phyloP scores from a whole-genome alignment of 257 asterid species.

The Rubia yunnanensis region DNA sequence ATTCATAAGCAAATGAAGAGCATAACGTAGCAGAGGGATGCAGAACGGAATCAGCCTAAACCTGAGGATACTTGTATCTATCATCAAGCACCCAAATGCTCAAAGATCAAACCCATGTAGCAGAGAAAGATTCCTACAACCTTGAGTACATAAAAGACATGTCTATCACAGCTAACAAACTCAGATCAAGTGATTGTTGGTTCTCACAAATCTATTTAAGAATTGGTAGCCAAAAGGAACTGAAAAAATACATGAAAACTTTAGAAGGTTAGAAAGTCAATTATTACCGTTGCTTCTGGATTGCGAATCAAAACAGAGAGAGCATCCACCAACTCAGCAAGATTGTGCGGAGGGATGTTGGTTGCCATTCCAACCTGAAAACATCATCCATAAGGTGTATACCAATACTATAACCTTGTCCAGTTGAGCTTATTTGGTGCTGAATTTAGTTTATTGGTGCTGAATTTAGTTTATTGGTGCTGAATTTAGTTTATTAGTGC shows the following conservation, averaged over 20 bases:
- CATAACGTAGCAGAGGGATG: neutral
- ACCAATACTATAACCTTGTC: neutral
- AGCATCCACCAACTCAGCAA: slow-evolving; percentile 96
- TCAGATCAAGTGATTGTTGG: neutral
- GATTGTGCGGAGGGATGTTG: slow-evolving; percentile 97
- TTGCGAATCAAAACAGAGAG: slow-evolving; percentile 77
- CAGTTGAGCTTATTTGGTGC: too few relatives aligned
- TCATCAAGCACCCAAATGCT: neutral
- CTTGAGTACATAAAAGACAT: neutral
- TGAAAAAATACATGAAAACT: neutral
- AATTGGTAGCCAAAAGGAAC: neutral
- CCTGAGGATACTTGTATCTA: neutral
- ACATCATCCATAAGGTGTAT: neutral
- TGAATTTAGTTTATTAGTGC: too few relatives aligned
- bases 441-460: too few relatives aligned
- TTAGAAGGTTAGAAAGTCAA: neutral
- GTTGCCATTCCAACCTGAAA: slow-evolving; percentile 99
- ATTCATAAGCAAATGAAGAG: neutral
- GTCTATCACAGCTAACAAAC: neutral
- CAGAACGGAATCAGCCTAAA: neutral
- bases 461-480: too few relatives aligned
- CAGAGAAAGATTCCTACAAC: neutral
- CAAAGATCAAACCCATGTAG: neutral
- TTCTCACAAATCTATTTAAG: neutral
- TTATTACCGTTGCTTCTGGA: slow-evolving; percentile 90